Base-by-base conservation (phyloP, 805 yeast genomes). In the Komagataella ulmi region DNA sequence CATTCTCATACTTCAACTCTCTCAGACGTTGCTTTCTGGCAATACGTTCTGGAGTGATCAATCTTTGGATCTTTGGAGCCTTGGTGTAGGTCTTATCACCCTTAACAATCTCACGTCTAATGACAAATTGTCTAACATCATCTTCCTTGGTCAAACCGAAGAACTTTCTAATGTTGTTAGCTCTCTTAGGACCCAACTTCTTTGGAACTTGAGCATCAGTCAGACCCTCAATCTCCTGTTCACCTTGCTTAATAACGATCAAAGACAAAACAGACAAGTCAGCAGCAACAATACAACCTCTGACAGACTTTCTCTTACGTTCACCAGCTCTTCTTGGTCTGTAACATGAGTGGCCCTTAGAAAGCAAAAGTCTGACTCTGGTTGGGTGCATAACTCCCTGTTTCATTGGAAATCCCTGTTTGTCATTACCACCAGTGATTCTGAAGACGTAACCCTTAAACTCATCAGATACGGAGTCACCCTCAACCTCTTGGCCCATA, bases 341-440 rank as follows among this genome's bases (percentile, higher is more conserved):
- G 95, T 93, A 93, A 83, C 98, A 91, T 66, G 97, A 88, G 80
- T 79, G 85, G 70, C 91, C 96, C 78, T 88, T 83, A 65, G 96
- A 75, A 72, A 93, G 81, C 72, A 93, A 83, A 68, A 93, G 83
- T 75, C 87, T 89, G 67, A 93, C 98, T 85, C 99, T 95, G 84
- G 95, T 89, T 78, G 99, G 98, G 81, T 88, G 93, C 83, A 93
- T 80, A 62, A 93, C 99, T 85, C 99, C 99, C 80, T 95, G 99
- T 79, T 90, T 93, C 99, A 95, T 93, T 79, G 99, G 98, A 96
- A 93, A 93, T 81, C 99, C 99, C 82, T 93, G 99, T 81, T 93
- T 93, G 81, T 93, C 99, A 86, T 93, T 93, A 85, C 99, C 99
- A 73, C 99, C 99, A 67, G 97, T 77, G 75, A 93, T 90, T 82